A percentile compares a stretch with the other conserved stretches of the same genome.
Evolutionary conservation across 495 filamentous ascomycete genomes (phyloP).

Genomic region (Talaromyces trachyspermus): DNA sequence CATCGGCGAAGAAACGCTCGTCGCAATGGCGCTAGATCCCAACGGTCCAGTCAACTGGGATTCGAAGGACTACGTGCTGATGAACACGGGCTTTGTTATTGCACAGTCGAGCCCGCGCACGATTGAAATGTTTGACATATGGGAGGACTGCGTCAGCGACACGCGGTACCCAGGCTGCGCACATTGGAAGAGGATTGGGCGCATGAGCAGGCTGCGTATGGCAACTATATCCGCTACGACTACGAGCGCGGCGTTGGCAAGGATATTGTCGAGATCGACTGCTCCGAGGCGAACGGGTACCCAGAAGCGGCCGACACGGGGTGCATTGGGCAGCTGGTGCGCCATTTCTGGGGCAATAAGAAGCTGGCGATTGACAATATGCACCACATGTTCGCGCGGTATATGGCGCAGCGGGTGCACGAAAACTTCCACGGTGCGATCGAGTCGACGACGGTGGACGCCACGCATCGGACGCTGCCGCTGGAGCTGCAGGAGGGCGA

Average conservation of each 20-base stretch:
- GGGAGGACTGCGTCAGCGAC: slow-evolving; percentile 27
- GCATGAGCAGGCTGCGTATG: slow-evolving; percentile 33
- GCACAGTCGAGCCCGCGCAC: slow-evolving; percentile 26
- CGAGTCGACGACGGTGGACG: no score
- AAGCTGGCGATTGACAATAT: no score
- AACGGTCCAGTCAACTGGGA: slow-evolving; percentile 19
- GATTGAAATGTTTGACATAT: slow-evolving; percentile 26
- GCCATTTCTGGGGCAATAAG: slow-evolving; percentile 17
- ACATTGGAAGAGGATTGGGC: slow-evolving; percentile 23
- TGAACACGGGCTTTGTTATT: slow-evolving; percentile 35
- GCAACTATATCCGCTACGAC: slow-evolving; percentile 27
- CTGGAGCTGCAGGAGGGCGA: no score
- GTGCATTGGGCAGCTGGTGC: slow-evolving; percentile 11
- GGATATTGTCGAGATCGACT: slow-evolving; percentile 29
- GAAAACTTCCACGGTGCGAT: no score
- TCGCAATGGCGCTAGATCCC: slow-evolving; percentile 38
- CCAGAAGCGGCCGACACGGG: slow-evolving; percentile 12
- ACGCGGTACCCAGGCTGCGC: slow-evolving; percentile 22
- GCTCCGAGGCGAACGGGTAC: slow-evolving; percentile 27
- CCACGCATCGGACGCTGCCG: no score
- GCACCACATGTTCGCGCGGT: no score
- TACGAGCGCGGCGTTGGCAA: slow-evolving; percentile 18
- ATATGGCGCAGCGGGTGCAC: no score
- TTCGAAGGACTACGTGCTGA: slow-evolving; percentile 16
- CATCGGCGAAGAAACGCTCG: slow-evolving; percentile 28